Evolutionary conservation across 805 yeast species (phyloP).

Genomic region (Candida caryicola): DNA sequence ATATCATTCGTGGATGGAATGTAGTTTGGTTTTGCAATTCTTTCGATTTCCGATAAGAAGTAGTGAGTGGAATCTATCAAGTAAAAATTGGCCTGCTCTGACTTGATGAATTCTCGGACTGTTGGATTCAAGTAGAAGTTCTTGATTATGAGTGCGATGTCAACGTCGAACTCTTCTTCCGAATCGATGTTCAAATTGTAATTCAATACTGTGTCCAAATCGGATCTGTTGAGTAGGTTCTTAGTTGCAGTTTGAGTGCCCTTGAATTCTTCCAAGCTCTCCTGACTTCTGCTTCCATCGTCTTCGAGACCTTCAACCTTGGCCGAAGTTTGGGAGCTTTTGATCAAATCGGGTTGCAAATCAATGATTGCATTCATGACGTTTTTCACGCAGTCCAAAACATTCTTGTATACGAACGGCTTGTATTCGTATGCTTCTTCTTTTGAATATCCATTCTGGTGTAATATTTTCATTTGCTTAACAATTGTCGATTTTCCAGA

Average conservation of each 20-base stretch:
- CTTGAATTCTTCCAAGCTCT: slow-evolving; percentile 11
- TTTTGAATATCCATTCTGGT: slow-evolving; percentile 66
- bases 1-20: slow-evolving; percentile 76
- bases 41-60: slow-evolving; percentile 63
- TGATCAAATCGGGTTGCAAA: slow-evolving; percentile 42
- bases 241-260: slow-evolving; percentile 6
- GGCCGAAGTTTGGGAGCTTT: slow-evolving; percentile 8
- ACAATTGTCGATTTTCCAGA: slow-evolving; percentile 78
- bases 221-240: slow-evolving; percentile 24
- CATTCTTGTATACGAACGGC: slow-evolving; percentile 75
- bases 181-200: slow-evolving; percentile 54
- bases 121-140: slow-evolving; percentile 55
- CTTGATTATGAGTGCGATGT: slow-evolving; percentile 47
- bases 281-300: slow-evolving; percentile 7
- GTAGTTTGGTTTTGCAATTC: slow-evolving; percentile 60
- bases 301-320: slow-evolving; percentile 1
- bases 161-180: slow-evolving; percentile 48
- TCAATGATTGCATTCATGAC: slow-evolving; percentile 64
- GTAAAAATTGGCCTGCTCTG: slow-evolving; percentile 68
- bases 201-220: slow-evolving; percentile 43
- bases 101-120: slow-evolving; percentile 55
- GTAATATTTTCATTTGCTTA: slow-evolving; percentile 77
- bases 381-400: slow-evolving; percentile 72
- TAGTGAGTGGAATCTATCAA: slow-evolving; percentile 82
- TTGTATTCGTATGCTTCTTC: slow-evolving; percentile 72